Evolutionary conservation across 306 rosid genomes (phyloP).

Genomic region (Amphicarpaea edgeworthii): DNA sequence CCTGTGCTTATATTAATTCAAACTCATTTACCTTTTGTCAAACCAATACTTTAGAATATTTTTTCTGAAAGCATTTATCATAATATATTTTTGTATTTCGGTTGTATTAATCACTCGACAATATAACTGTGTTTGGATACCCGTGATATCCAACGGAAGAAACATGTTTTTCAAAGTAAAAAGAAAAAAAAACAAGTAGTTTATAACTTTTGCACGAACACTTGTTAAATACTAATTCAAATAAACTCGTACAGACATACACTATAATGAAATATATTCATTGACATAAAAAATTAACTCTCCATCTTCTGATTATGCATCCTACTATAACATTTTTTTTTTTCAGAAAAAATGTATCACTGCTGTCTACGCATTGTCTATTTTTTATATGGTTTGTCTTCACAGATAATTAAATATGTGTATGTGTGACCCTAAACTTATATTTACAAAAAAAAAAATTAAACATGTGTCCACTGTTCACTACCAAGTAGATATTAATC

Average conservation of each 20-base stretch:
- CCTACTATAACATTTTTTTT: not conserved
- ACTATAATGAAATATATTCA: too few relatives aligned
- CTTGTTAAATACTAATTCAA: too few relatives aligned
- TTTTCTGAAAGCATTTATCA: not conserved
- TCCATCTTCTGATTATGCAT: not conserved
- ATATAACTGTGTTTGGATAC: too few relatives aligned
- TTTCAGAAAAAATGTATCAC: not conserved
- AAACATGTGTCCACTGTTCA: not conserved
- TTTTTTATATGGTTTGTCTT: not conserved
- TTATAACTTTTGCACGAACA: too few relatives aligned
- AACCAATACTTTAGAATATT: not conserved
- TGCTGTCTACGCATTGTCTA: not conserved
- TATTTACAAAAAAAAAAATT: not conserved
- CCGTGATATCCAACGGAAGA: too few relatives aligned
- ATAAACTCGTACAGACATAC: too few relatives aligned
- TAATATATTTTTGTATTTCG: not conserved
- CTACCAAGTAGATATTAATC: conserved; percentile 31
- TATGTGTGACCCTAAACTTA: not conserved
- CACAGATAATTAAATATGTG: not conserved
- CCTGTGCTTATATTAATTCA: not conserved
- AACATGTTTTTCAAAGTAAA: too few relatives aligned
- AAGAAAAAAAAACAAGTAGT: too few relatives aligned
- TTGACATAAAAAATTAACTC: not conserved
- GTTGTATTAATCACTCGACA: too few relatives aligned
- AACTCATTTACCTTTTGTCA: not conserved